These are phyloP conservation scores for Starmera amethionina DNA, from an alignment of 805 yeast genomes.

Conservation along the genomic window DNA sequence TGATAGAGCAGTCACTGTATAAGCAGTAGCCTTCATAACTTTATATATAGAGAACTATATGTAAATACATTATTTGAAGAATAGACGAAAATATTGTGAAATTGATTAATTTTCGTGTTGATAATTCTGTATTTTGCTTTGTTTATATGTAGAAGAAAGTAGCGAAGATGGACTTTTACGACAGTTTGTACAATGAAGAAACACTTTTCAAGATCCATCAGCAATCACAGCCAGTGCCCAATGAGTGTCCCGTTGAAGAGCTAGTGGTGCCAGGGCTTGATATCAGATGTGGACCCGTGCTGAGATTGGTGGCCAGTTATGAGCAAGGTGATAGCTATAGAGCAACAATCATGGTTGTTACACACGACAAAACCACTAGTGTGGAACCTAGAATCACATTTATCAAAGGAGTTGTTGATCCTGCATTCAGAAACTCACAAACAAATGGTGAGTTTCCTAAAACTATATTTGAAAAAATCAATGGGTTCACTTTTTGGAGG, in stretches of 20 bases:
- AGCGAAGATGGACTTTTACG: no score
- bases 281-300: constrained; percentile 67
- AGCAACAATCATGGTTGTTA: constrained; percentile 60
- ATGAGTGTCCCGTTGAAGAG: constrained; percentile 4
- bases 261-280: constrained; percentile 22
- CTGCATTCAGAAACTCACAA: constrained; percentile 4
- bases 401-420: constrained; percentile 20
- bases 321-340: constrained; percentile 50
- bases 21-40: no score
- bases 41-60: no score
- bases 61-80: no score
- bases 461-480: constrained; percentile 31
- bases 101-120: no score
- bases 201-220: neutral
- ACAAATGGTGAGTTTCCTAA: constrained; percentile 38
- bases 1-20: no score
- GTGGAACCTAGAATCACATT: constrained; percentile 23
- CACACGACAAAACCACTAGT: constrained; percentile 23
- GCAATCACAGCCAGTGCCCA: constrained; percentile 5
- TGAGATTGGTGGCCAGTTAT: constrained; percentile 55
- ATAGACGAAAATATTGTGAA: no score
- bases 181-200: neutral
- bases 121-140: no score
- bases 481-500: constrained; percentile 53
- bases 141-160: no score